Base-by-base conservation (phyloP, 495 filamentous ascomycete genomes). In the Saxispiralis lemnorum region DNA sequence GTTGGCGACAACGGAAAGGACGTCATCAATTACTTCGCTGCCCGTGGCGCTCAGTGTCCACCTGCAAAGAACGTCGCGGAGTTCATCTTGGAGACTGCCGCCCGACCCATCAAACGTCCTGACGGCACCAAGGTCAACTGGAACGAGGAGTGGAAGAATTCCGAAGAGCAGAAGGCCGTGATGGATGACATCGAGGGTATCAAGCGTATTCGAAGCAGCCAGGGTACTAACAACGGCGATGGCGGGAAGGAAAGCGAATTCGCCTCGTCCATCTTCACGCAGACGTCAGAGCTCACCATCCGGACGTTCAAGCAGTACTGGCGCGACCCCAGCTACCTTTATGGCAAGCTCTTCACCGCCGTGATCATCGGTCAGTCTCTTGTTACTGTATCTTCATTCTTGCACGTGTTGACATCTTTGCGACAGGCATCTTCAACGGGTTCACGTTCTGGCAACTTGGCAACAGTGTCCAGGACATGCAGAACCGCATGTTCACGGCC, bases 381-480 rank as follows among this genome's bases (percentile, higher is more conserved):
- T n/a, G n/a, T n/a, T n/a, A n/a, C n/a, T n/a, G n/a, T 32, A 73
- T 59, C 54, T 69, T 58, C 54, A 60, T n/a, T n/a, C n/a, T n/a
- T n/a, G n/a, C n/a, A n/a, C n/a, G n/a, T n/a, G n/a, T n/a, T n/a
- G n/a, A n/a, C n/a, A n/a, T n/a, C n/a, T n/a, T n/a, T n/a, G n/a
- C n/a, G n/a, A n/a, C n/a, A n/a, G n/a, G 24, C 4, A 28, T 28
- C 24, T 31, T 31, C n/a, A 12, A 12, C 12, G 79, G 81, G n/a
- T 89, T 92, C 57, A 87, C 85, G 13, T 93, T 89, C 64, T 89
- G 71, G 64, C 66, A 76, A 52, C 66, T 88, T 7, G 78, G 78
- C 12, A 63, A 75, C 55, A 70, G 68, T 1, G 60, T 81, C 2
- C 64, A 69, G 30, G 78, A 81, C 48, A 74, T 93, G 64, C 79